A percentile compares a stretch with the other conserved stretches of the same genome.
These are phyloP conservation scores for Lachnellula arida DNA, from an alignment of 2,329 filamentous ascomycete genomes.

Conservation along the genomic window DNA sequence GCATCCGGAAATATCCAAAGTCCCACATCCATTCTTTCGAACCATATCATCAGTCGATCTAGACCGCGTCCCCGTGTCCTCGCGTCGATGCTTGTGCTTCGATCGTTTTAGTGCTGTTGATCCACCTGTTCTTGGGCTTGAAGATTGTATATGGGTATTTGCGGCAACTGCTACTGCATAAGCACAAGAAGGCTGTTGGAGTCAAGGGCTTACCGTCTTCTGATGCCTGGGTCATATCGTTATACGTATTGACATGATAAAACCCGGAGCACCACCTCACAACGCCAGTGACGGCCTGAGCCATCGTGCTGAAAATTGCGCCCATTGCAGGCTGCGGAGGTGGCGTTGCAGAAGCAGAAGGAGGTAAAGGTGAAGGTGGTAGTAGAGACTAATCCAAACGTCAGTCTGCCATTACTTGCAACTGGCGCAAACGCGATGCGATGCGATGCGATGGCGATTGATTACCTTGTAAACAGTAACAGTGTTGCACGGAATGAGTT, in stretches of 20 bases:
- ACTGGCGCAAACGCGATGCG: background rate
- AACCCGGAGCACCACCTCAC: background rate
- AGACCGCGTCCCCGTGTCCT: conserved; percentile 2
- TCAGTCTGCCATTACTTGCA: background rate
- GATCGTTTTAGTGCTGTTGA: conserved; percentile 18
- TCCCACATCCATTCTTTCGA: conserved; percentile 3
- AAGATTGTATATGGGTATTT: conserved; percentile 13
- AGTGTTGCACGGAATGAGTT: conserved; percentile 17
- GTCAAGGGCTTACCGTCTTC: conserved; percentile 1
- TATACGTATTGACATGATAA: conserved; percentile 3
- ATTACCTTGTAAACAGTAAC: conserved; percentile 12
- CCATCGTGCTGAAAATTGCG: background rate
- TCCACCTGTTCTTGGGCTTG: conserved; percentile 13
- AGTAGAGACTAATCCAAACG: background rate
- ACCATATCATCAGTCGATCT: conserved; percentile 3
- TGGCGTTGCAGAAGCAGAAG: too few relatives aligned
- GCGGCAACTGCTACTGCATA: conserved; percentile 13
- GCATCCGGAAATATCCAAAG: conserved; percentile 9
- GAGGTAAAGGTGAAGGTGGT: background rate
- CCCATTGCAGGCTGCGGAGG: background rate
- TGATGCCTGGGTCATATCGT: conserved; percentile 6
- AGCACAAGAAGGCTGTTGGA: background rate
- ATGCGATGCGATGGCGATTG: background rate
- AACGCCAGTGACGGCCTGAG: background rate
- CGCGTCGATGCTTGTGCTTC: conserved; percentile 4